phyloP scores from a whole-genome alignment of 1,284 basidiomycete species.

The Volvariella volvacea region DNA sequence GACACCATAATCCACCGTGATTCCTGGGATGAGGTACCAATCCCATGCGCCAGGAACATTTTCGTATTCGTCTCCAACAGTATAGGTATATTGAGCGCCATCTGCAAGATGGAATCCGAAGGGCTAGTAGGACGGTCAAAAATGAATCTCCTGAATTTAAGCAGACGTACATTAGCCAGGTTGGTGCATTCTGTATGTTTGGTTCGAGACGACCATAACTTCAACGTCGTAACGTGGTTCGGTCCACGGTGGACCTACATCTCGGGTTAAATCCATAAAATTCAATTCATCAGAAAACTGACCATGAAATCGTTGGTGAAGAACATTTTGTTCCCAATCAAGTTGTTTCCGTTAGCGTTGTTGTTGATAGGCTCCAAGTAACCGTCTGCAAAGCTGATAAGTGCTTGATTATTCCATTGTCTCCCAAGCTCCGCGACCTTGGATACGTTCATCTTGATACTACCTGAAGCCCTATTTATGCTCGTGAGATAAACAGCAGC shows the following conservation, averaged over 20 bases:
- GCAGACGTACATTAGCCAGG: slow-evolving; percentile 42
- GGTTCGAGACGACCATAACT: slow-evolving; percentile 59
- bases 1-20: slow-evolving; percentile 51
- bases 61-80: slow-evolving; percentile 58
- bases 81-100: slow-evolving; percentile 57
- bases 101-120: slow-evolving; percentile 65
- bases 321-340: slow-evolving; percentile 60
- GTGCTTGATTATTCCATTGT: slow-evolving; percentile 38
- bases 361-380: slow-evolving; percentile 27
- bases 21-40: slow-evolving; percentile 69
- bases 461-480: slow-evolving; percentile 40
- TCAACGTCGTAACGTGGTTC: slow-evolving; percentile 54
- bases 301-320: slow-evolving; percentile 69
- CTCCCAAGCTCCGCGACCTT: slow-evolving; percentile 44
- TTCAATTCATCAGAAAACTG: slow-evolving; percentile 5
- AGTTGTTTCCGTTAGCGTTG: slow-evolving; percentile 51
- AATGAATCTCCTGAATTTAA: background rate
- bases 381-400: slow-evolving; percentile 34
- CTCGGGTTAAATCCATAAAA: background rate
- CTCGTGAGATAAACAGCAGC: background rate
- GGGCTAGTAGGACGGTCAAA: slow-evolving; percentile 28
- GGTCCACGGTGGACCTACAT: slow-evolving; percentile 50
- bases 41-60: slow-evolving; percentile 57
- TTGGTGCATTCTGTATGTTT: slow-evolving; percentile 62
- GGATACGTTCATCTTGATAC: slow-evolving; percentile 52